Base-by-base conservation (phyloP, 108 stramenopile species). In the Cyclotella cryptica region DNA sequence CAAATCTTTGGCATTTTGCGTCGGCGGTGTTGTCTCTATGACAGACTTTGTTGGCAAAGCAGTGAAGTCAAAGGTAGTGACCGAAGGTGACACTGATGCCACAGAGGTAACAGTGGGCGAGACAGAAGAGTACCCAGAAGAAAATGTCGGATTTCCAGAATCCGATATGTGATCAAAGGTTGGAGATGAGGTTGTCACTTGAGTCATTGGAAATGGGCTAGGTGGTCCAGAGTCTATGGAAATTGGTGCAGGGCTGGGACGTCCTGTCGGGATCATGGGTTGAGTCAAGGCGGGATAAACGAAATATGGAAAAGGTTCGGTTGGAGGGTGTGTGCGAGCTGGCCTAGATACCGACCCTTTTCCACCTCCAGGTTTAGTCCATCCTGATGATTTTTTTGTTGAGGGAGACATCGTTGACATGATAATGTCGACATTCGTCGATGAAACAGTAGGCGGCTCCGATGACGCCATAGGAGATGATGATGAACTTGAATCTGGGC, bases 401-500 rank as follows among this genome's bases (percentile, higher is more conserved):
- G 65, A 18, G 7, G 65, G 65, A 35, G 65, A 66, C 45, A 58
- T 28, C 1, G 65, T 66, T 0, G 2, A 35, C 13, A 15, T 21
- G 40, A 15, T 40, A 41, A 35, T n/a, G 3, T 47, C 65, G 46
- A 9, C 24, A 21, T 41, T 41, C 3, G 46, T 45, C 22, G 65
- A 47, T 24, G 14, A 45, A 47, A 47, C 5, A 43, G 68, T 53
- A 24, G 68, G 51, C 35, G n/a, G n/a, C 28, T 74, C 41, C 11
- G 71, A 18, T 49, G 9, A 22, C 49, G 28, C 15, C 15, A 49
- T 12, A 43, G 72, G 65, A 41, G 66, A 30, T 22, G 29, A 30
- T 30, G 67, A 58, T 19, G 62, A 55, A 19, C 28, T 51, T 63
- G 28, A 10, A 30, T 58, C 51, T 19, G 70, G 69, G 75, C 81